These are phyloP conservation scores for Pilasporangium apinafurcum DNA, from an alignment of 352 stramenopile species.

Conservation along the genomic window DNA sequence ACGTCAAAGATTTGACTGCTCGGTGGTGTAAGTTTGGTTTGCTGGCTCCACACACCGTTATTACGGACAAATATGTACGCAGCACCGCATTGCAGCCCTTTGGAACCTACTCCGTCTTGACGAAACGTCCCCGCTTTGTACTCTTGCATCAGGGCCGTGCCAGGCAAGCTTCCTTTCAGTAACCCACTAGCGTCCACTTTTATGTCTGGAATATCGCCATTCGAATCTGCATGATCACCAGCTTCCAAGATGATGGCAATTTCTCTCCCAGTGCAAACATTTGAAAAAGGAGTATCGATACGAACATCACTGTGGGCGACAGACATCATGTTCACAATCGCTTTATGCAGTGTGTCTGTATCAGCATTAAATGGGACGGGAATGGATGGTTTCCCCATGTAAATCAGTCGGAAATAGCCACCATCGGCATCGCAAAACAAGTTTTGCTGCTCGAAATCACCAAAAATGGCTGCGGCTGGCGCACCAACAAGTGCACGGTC, in stretches of 20 bases:
- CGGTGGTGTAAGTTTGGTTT: conserved; percentile 46
- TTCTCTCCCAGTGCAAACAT: conserved; percentile 35
- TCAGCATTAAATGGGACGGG: conserved; percentile 57
- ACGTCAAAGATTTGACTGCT: conserved; percentile 23
- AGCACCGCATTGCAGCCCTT: conserved; percentile 66
- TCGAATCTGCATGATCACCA: conserved; percentile 44
- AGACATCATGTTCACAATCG: conserved; percentile 51
- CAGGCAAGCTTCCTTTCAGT: conserved; percentile 23
- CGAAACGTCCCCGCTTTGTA: conserved; percentile 54
- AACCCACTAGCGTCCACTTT: conserved; percentile 30
- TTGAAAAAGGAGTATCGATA: conserved; percentile 41
- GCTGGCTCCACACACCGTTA: conserved; percentile 39
- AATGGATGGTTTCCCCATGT: conserved; percentile 38
- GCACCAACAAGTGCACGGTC: conserved; percentile 55
- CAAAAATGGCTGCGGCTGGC: conserved; percentile 56
- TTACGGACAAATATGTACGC: conserved; percentile 56
- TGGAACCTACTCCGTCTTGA: conserved; percentile 42
- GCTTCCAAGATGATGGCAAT: conserved; percentile 52
- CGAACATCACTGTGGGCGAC: conserved; percentile 45
- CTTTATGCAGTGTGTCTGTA: conserved; percentile 30
- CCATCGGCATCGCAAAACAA: conserved; percentile 70
- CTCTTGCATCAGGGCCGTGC: conserved; percentile 35
- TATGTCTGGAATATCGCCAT: conserved; percentile 57
- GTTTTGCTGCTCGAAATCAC: conserved; percentile 67
- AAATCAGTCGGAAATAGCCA: conserved; percentile 64